Base-by-base conservation (phyloP, 208 protist species). In the Wallacemonas sp. region DNA sequence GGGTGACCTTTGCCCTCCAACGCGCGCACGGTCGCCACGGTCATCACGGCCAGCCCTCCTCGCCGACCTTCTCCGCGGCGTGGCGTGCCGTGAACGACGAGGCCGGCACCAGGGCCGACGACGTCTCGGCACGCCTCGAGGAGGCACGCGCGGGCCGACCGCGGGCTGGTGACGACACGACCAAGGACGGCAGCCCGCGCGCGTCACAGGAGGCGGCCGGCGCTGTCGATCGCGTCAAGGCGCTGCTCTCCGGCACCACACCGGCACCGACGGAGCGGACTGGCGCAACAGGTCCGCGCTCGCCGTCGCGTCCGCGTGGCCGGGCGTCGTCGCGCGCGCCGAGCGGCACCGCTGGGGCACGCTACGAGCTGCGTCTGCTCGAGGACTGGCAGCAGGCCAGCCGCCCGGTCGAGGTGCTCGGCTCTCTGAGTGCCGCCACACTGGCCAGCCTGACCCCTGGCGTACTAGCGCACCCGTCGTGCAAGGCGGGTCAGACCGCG, bases 151-250 rank as follows among this genome's bases (percentile, higher is more conserved):
- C 50, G 26, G 28, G 32, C 63, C 44, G 67, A n/a, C n/a, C n/a
- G n/a, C n/a, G n/a, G 61, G 69, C 52, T 61, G 38, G 52, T 39
- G 26, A 70, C 45, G 32, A 45, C 22, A 62, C 61, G 38, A 65
- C 69, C 42, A 33, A 41, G 14, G 10, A 41, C 46, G 8, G 32
- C 36, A 2, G 28, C 38, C 25, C 22, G 20, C 57, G 31, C 49
- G 11, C 16, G 7, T 11, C 4, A 28, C n/a, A n/a, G n/a, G n/a
- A n/a, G n/a, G n/a, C n/a, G 50, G 29, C 48, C 8, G 28, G 29
- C 20, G 5, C 20, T 11, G 18, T 77, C 23, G 32, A 36, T 3
- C 57, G 67, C 7, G 71, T 77, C 23, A 77, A 72, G 59, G 64
- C 71, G 7, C 52, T 77, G 3, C 64, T 79, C 33, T 18, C 22